Evolutionary conservation across 2,329 filamentous ascomycete genomes (phyloP).

Genomic region (Neofusicoccum cordaticola): DNA sequence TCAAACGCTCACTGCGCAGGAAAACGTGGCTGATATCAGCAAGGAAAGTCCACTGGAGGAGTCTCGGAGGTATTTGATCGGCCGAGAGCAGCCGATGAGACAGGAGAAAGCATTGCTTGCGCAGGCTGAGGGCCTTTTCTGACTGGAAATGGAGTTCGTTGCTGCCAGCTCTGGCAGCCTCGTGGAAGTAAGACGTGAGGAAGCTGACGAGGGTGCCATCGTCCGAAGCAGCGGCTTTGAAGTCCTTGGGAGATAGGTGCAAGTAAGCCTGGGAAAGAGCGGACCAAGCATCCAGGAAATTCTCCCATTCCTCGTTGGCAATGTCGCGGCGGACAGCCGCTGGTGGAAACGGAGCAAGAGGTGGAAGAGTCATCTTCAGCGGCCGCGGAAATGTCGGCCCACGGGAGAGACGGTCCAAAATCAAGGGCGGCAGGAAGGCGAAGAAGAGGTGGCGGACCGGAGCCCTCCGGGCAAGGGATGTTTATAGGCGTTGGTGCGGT

Average conservation of each 20-base stretch:
- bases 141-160: constrained; percentile 19
- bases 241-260: constrained; percentile 55
- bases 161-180: constrained; percentile 41
- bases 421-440: background rate
- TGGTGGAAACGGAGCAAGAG: constrained; percentile 75
- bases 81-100: constrained; percentile 55
- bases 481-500: background rate
- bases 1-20: constrained; percentile 58
- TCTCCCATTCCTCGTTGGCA: constrained; percentile 69
- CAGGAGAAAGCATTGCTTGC: constrained; percentile 65
- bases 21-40: constrained; percentile 67
- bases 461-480: background rate
- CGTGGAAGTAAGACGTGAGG: constrained; percentile 63
- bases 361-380: constrained; percentile 55
- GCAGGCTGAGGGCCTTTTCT: constrained; percentile 50
- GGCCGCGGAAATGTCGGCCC: background rate
- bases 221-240: constrained; percentile 50
- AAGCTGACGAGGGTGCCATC: constrained; percentile 63
- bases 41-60: constrained; percentile 67
- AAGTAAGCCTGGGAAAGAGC: constrained; percentile 65
- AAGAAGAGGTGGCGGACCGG: background rate
- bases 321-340: constrained; percentile 65
- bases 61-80: constrained; percentile 41
- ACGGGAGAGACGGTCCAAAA: background rate
- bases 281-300: constrained; percentile 74